Evolutionary conservation across 768 basidiomycete species (phyloP).

Genomic region (Agrocybe praecox): DNA sequence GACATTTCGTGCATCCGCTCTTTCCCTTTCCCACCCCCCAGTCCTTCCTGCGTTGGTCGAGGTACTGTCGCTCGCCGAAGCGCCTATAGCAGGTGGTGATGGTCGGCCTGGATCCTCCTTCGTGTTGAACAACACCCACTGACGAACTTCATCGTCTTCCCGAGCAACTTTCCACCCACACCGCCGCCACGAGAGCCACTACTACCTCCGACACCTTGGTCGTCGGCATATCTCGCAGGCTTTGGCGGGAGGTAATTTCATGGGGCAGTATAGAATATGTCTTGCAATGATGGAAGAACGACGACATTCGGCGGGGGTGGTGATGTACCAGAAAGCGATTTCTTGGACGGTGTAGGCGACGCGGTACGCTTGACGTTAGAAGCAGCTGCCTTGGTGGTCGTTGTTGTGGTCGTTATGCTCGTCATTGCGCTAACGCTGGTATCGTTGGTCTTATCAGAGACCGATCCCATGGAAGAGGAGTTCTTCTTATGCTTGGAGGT

Average conservation of each 20-base stretch:
- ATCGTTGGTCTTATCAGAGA: too few relatives aligned
- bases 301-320: conserved; percentile 77
- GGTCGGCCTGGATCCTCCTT: neutral
- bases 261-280: conserved; percentile 80
- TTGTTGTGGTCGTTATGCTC: conserved; percentile 3
- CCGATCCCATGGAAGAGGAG: too few relatives aligned
- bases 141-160: conserved; percentile 66
- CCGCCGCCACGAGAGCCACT: conserved; percentile 3
- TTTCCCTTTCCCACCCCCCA: neutral
- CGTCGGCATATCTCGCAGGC: neutral
- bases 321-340: conserved; percentile 13
- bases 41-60: neutral
- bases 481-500: too few relatives aligned
- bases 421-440: too few relatives aligned
- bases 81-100: neutral
- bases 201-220: neutral
- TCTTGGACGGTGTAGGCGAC: conserved; percentile 10
- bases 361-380: conserved; percentile 7
- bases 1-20: neutral
- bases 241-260: conserved; percentile 44
- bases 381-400: neutral
- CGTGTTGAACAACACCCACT: conserved; percentile 51
- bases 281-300: conserved; percentile 85
- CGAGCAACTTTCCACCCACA: conserved; percentile 37
- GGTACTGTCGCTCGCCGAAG: conserved; percentile 8